phyloP scores from a whole-genome alignment of 2,329 filamentous ascomycete species.

The Fusarium foetens region DNA sequence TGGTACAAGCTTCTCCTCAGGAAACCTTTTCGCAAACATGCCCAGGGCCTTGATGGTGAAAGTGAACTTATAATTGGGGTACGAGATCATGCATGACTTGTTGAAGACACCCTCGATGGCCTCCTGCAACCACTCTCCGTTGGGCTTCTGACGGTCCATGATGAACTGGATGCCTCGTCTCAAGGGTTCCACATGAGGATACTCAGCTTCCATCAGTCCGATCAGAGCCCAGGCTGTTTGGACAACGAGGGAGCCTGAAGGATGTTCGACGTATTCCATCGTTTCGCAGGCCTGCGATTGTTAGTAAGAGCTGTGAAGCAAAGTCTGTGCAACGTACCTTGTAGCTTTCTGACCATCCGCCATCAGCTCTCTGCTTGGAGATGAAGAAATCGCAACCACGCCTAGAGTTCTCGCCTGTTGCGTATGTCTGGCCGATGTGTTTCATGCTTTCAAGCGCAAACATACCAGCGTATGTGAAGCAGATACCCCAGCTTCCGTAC shows the following conservation, averaged over 20 bases:
- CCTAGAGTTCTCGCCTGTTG: constrained; percentile 74
- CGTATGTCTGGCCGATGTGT: constrained; percentile 83
- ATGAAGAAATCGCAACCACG: constrained; percentile 88
- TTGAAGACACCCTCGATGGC: constrained; percentile 99
- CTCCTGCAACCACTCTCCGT: constrained; percentile 96
- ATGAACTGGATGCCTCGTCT: constrained; percentile 80
- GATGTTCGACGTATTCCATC: constrained; percentile 78
- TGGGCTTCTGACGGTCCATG: constrained; percentile 84
- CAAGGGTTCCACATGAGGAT: constrained; percentile 78
- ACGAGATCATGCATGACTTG: constrained; percentile 99
- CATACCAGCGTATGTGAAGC: constrained; percentile 97
- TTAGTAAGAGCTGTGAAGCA: constrained; percentile 22
- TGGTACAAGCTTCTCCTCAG: constrained; percentile 65
- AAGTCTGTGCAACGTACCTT: constrained; percentile 57
- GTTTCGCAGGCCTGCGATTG: constrained; percentile 75
- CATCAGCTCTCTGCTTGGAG: constrained; percentile 84
- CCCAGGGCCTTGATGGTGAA: constrained; percentile 95
- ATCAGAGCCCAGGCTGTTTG: constrained; percentile 94
- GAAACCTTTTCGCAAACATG: constrained; percentile 81
- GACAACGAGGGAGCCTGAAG: constrained; percentile 83
- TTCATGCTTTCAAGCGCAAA: constrained; percentile 91
- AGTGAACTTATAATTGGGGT: constrained; percentile 98
- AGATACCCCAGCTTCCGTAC: constrained; percentile 98
- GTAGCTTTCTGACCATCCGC: constrained; percentile 98
- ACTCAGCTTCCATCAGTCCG: constrained; percentile 83